These are phyloP conservation scores for Pythium folliculosum DNA, from an alignment of 352 stramenopile species.

Conservation along the genomic window DNA sequence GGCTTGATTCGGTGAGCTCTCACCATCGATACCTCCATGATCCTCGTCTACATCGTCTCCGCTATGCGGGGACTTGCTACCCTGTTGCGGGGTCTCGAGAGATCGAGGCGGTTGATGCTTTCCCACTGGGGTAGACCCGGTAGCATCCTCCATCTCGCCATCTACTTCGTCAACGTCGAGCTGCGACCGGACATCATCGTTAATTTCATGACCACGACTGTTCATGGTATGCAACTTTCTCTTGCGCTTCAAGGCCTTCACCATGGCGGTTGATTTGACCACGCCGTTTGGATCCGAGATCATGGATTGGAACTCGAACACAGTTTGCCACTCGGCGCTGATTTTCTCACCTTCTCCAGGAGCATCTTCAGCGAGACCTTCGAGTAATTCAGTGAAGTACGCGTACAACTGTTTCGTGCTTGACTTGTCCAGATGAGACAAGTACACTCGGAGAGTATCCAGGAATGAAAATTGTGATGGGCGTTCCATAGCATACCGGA, in stretches of 20 bases:
- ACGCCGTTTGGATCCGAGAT: slow-evolving; percentile 27
- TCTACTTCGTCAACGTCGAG: slow-evolving; percentile 12
- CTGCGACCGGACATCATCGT: slow-evolving; percentile 14
- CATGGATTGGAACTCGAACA: slow-evolving; percentile 68
- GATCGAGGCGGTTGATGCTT: not conserved
- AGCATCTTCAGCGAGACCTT: slow-evolving; percentile 41
- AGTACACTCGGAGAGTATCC: slow-evolving; percentile 61
- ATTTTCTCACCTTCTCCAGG: slow-evolving; percentile 46
- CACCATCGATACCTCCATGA: not conserved
- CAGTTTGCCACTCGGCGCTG: slow-evolving; percentile 46
- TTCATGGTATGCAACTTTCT: slow-evolving; percentile 11
- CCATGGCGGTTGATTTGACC: slow-evolving; percentile 13
- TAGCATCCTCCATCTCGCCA: not conserved
- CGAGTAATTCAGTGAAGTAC: slow-evolving; percentile 70
- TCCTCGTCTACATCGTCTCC: not conserved
- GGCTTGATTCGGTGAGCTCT: not conserved
- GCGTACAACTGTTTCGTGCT: slow-evolving; percentile 62
- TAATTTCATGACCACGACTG: slow-evolving; percentile 1
- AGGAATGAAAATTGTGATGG: slow-evolving; percentile 70
- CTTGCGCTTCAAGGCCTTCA: slow-evolving; percentile 27
- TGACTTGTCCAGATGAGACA: slow-evolving; percentile 69
- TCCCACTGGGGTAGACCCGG: not conserved
- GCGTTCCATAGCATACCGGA: slow-evolving; percentile 69
- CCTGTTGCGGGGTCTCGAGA: not conserved
- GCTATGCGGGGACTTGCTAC: not conserved